A percentile compares a stretch with the other conserved stretches of the same genome.
These are phyloP conservation scores for Phytophthora litchii DNA, from an alignment of 352 stramenopile species.

Conservation along the genomic window DNA sequence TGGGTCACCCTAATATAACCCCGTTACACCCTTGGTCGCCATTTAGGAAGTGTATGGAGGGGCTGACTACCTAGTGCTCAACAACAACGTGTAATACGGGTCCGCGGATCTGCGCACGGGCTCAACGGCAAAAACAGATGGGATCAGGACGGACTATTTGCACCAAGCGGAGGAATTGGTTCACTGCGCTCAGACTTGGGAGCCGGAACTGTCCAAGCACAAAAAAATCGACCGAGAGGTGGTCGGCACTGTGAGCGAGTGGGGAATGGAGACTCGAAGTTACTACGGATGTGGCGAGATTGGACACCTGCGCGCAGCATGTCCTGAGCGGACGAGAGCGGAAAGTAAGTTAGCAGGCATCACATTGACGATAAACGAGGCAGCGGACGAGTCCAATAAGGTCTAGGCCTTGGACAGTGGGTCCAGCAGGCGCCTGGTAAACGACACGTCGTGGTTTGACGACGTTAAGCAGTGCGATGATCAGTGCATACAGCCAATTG, in stretches of 20 bases:
- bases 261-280: background rate
- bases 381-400: background rate
- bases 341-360: background rate
- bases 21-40: background rate
- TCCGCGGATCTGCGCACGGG: no score
- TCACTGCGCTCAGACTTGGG: background rate
- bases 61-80: background rate
- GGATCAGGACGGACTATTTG: background rate
- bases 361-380: background rate
- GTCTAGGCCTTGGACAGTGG: background rate
- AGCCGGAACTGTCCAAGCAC: background rate
- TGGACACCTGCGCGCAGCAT: background rate
- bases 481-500: background rate
- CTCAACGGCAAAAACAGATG: background rate
- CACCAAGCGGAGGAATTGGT: background rate
- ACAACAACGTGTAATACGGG: background rate
- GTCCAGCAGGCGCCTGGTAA: background rate
- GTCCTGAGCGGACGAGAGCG: background rate
- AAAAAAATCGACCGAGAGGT: background rate
- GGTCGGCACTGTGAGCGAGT: background rate
- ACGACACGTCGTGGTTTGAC: background rate
- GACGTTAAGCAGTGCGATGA: background rate
- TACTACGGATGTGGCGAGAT: background rate
- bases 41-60: background rate
- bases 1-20: no score